phyloP scores from a whole-genome alignment of 306 rosid genomes.

The Spatholobus suberectus region DNA sequence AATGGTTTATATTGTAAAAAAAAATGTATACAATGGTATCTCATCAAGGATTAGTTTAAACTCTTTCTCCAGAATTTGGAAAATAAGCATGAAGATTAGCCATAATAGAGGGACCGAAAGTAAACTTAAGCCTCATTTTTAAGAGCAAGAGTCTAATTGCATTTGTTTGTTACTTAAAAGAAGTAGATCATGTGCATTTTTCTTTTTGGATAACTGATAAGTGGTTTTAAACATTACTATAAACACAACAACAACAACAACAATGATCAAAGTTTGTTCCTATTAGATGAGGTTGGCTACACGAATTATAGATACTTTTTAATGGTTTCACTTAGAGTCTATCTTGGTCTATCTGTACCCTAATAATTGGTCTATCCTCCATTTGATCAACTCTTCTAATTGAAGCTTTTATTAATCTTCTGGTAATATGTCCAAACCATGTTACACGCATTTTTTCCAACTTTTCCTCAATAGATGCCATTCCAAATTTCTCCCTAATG shows the following conservation, averaged over 20 bases:
- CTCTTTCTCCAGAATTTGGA: conserved; percentile 23
- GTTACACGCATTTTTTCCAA: too few species aligned
- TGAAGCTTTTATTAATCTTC: too few species aligned
- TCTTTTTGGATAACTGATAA: background rate
- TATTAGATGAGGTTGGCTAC: too few species aligned
- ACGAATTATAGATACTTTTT: too few species aligned
- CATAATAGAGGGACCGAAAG: background rate
- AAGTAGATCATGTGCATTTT: background rate
- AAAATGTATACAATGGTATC: conserved; percentile 4
- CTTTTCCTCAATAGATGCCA: too few species aligned
- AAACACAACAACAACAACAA: background rate
- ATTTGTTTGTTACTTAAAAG: background rate
- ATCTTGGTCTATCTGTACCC: too few species aligned
- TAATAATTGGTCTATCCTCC: too few species aligned
- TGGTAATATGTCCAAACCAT: too few species aligned
- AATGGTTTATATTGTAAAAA: background rate
- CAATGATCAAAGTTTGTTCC: too few species aligned
- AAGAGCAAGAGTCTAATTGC: background rate
- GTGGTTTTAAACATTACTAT: background rate
- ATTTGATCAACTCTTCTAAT: too few species aligned
- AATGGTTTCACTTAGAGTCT: too few species aligned
- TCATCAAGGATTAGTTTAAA: conserved; percentile 19
- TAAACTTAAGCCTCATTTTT: background rate
- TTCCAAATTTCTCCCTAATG: too few species aligned
- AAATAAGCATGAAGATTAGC: background rate